Base-by-base conservation (phyloP, 2,329 filamentous ascomycete species). In the Pseudogymnoascus sp. region DNA sequence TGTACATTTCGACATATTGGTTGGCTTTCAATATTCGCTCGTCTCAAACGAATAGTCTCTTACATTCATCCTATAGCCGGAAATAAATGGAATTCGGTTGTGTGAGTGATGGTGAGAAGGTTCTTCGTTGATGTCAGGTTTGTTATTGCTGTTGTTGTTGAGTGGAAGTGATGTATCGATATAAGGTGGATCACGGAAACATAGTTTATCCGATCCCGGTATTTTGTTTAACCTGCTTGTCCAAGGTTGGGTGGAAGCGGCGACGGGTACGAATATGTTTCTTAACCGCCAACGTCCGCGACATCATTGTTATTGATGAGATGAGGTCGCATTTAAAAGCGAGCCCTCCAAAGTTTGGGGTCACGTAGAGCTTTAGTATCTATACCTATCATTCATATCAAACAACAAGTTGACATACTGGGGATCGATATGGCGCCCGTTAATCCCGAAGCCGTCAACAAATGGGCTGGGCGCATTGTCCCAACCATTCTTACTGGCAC, bases 401-500 rank as follows among this genome's bases (percentile, higher is more conserved):
- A 53, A 53, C 47, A 53, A 11, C 47, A 53, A 53, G 47, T 33
- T 18, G 28, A 33, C 6, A 15, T 33, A 33, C 47, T 6, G n/a
- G 47, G 11, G 18, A 18, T 15, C 28, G 47, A 35, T 14, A 53
- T 53, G 47, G 47, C 37, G 57, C 57, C 57, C 37, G 11, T n/a
- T 18, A 39, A 58, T 12, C 57, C 57, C n/a, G 5, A 30, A 15
- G 59, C 61, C 2, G 62, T 65, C 15, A 70, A 70, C 58, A 62
- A 66, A 28, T 71, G 69, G 69, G 67, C 66, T 4, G 70, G 69
- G 22, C 63, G 70, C 22, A 74, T 88, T 61, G 84, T 96, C 61
- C 91, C 91, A 3, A 66, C 86, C 38, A 71, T 93, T 58, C 81
- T 96, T 39, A 73, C 85, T 35, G 86, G 80, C 30, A 78, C 83